Evolutionary conservation across 2,329 filamentous ascomycete species (phyloP), one percentile per base, ranked within the genome.

Genomic region (Fusarium acutatum): DNA sequence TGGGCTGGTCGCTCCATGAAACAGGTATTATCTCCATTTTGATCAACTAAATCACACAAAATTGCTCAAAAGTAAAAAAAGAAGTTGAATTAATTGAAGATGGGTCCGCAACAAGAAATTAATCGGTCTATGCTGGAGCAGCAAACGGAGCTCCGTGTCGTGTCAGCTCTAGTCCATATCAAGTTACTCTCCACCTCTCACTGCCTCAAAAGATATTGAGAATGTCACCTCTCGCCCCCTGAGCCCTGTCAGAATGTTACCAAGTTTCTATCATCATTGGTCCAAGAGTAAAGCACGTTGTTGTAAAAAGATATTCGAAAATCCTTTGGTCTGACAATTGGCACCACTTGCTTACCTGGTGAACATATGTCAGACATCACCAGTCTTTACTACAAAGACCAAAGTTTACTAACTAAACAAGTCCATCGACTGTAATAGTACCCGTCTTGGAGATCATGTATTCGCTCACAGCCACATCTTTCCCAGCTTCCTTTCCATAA

Each of bases 381-480:
- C 12, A 14, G 47, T 0, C n/a, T 20, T 15, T n/a, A n/a, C n/a
- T n/a, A n/a, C n/a, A n/a, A n/a, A n/a, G n/a, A n/a, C n/a, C n/a
- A n/a, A n/a, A n/a, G n/a, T n/a, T n/a, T n/a, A n/a, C n/a, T n/a
- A n/a, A n/a, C n/a, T n/a, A n/a, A 18, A 49, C 12, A n/a, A 69
- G 30, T 0, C 62, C 69, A 3, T 72, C 17, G 0, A 73, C 11
- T 11, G 58, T 68, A 0, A 73, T 28, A 0, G 70, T 73, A 1
- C 41, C 71, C 0, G 82, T 84, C 75, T 85, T 85, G 0, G 82
- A 82, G 22, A 85, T 79, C 28, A 85, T 77, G 30, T 83, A 85
- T 59, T 85, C 83, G 24, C 83, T 80, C 9, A 85, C 79, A 0
- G 83, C 83, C 5, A 84, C 79, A 12, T 85, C 83, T 56, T 84